Percentiles rank a stretch among this genome's conserved stretches.
These are phyloP conservation scores for Trichophyton mentagrophytes DNA, from an alignment of 2,329 filamentous ascomycete species.

Conservation along the genomic window DNA sequence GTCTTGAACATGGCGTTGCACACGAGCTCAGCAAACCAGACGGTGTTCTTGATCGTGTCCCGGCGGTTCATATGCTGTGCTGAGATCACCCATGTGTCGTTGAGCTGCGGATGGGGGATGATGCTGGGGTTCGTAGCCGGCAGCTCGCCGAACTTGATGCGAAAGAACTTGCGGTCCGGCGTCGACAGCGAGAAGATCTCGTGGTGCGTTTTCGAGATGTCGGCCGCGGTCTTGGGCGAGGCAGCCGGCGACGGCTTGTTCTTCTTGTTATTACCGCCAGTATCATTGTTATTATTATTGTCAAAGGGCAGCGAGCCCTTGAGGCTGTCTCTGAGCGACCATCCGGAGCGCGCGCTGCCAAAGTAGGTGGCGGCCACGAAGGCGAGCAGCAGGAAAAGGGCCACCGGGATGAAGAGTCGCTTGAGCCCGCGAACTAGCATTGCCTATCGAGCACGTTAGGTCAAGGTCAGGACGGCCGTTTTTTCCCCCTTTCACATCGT, in stretches of 20 bases:
- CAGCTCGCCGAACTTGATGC: slow-evolving; percentile 35
- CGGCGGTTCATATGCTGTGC: slow-evolving; percentile 33
- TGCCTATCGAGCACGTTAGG: background rate
- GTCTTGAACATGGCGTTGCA: slow-evolving; percentile 40
- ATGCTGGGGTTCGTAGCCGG: slow-evolving; percentile 44
- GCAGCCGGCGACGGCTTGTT: no score
- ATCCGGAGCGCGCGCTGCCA: background rate
- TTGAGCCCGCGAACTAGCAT: slow-evolving; percentile 12
- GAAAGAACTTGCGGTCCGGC: slow-evolving; percentile 36
- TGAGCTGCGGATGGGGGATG: slow-evolving; percentile 40
- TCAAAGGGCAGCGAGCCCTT: background rate
- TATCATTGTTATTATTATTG: no score
- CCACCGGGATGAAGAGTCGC: slow-evolving; percentile 9
- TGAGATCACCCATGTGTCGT: slow-evolving; percentile 39
- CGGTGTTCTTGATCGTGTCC: slow-evolving; percentile 16
- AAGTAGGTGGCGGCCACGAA: slow-evolving; percentile 3
- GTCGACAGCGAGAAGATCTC: slow-evolving; percentile 39
- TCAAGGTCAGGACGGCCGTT: background rate
- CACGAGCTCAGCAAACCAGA: slow-evolving; percentile 34
- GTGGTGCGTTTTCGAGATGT: slow-evolving; percentile 14
- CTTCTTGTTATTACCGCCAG: no score
- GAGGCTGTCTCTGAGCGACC: background rate
- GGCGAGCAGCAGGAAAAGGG: slow-evolving; percentile 7
- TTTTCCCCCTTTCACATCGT: background rate
- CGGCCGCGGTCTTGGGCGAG: background rate